Base-by-base conservation (phyloP, 176 grass and related monocot genomes). In the Typha latifolia region DNA sequence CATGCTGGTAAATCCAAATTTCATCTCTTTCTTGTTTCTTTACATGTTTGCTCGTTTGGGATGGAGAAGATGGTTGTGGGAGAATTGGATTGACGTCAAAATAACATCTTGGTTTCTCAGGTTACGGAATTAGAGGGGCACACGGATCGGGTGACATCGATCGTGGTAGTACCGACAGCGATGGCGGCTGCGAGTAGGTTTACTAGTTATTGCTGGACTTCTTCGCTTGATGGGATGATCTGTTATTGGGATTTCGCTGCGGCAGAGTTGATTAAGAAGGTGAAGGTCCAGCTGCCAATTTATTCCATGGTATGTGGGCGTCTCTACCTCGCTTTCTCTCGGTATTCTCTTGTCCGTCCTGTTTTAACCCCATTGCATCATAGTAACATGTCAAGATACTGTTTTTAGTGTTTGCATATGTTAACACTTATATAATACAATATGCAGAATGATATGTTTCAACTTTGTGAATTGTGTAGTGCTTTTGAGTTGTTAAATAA, bases 61-160 rank as follows among this genome's bases (percentile, higher is more conserved):
- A 12, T 7, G 23, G 29, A n/a, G 14, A 14, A 32, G 22, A 69
- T 12, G 26, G 4, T 52, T 18, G 2, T 23, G 16, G 11, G 16
- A 8, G 18, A 16, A 21, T 26, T 31, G 18, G 4, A 31, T 61
- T 2, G 51, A 67, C 18, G 22, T 47, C 14, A 48, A 76, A 76
- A 67, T 48, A 8, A 3, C 6, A 49, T 61, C 21, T 63, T 69
- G 29, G 22, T 69, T 22, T 55, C 22, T 48, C 69, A 88, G 87
- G 79, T 91, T 13, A 76, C 83, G 64, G 94, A 99, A 81, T 79
- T 99, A 80, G 86, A 87, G 75, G 94, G 89, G 9, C 94, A 99
- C 81, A 82, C 82, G 48, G 86, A 76, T 47, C 69, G 83, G 16
- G 94, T 93, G 32, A 99, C 94, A 13, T 80, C 81, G 0, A 81